A percentile compares a stretch with the other conserved stretches of the same genome.
phyloP scores from a whole-genome alignment of 2,329 filamentous ascomycete species.

The Xylaria sp. region DNA sequence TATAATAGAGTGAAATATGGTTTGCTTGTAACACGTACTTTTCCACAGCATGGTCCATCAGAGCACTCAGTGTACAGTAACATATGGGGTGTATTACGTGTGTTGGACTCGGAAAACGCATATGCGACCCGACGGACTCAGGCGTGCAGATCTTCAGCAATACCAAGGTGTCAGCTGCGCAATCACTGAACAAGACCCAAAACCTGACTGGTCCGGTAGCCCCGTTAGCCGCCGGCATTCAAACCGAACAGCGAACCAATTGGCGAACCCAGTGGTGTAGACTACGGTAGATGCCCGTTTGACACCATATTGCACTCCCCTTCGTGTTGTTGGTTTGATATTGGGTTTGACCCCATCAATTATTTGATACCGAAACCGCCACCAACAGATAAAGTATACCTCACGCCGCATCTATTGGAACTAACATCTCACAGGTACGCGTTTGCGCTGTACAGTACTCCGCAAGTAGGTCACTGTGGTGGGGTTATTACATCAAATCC shows the following conservation, averaged over 20 bases:
- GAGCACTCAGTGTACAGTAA: background rate
- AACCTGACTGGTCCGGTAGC: constrained; percentile 19
- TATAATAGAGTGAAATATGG: background rate
- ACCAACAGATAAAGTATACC: background rate
- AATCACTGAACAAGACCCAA: background rate
- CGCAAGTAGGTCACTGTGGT: constrained; percentile 2
- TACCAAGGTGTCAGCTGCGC: constrained; percentile 22
- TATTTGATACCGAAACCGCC: constrained; percentile 13
- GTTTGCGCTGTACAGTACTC: constrained; percentile 8
- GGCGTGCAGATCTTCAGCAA: constrained; percentile 21
- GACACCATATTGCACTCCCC: constrained; percentile 1
- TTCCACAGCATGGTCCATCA: background rate
- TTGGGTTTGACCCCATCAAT: constrained; percentile 22
- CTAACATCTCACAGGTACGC: background rate
- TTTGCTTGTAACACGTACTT: constrained; percentile 21
- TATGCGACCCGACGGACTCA: constrained; percentile 27
- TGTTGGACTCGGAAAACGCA: constrained; percentile 6
- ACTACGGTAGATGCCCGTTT: constrained; percentile 3
- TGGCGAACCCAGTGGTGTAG: background rate
- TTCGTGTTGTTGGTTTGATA: constrained; percentile 20
- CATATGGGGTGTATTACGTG: constrained; percentile 18
- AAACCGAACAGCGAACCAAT: constrained; percentile 17
- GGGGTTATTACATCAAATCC: constrained; percentile 10
- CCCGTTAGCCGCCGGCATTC: constrained; percentile 21
- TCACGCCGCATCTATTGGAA: background rate